Conservation (phyloP, 164 flowering plant species). For the Sedum album region DNA sequence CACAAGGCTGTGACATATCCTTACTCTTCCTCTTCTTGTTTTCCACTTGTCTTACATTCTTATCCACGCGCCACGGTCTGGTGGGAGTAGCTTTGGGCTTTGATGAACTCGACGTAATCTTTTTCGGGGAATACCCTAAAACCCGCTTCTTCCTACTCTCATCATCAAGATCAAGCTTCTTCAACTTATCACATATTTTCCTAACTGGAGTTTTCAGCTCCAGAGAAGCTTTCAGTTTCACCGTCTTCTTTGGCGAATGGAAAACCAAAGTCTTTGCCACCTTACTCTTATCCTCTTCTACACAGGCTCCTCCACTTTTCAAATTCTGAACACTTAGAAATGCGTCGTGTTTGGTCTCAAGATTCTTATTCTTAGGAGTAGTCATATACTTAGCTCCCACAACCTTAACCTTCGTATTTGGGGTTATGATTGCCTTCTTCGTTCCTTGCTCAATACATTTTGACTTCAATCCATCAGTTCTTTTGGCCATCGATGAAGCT, state of each 20-base stretch:
- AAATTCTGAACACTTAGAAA: conserved; percentile 18
- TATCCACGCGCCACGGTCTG: conserved; percentile 18
- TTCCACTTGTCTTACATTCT: background rate
- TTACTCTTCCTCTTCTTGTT: background rate
- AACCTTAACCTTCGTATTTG: conserved; percentile 34
- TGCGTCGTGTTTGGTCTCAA: too few relatives aligned
- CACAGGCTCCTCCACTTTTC: conserved; percentile 20
- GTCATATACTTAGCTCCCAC: background rate
- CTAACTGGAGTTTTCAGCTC: conserved; percentile 35
- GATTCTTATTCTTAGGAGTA: too few relatives aligned
- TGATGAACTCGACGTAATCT: conserved; percentile 15
- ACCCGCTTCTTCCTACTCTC: conserved; percentile 29
- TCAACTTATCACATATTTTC: conserved; percentile 45
- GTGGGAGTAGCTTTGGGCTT: background rate
- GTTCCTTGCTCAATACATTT: conserved; percentile 13
- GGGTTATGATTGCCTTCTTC: conserved; percentile 13
- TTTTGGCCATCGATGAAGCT: conserved; percentile 49
- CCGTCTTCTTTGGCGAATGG: conserved; percentile 54
- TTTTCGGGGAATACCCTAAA: conserved; percentile 18
- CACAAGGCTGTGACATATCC: background rate
- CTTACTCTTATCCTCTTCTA: conserved; percentile 24
- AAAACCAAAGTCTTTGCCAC: conserved; percentile 64
- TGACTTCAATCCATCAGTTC: conserved; percentile 24
- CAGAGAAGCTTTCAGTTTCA: conserved; percentile 22
- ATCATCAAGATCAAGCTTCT: conserved; percentile 46